phyloP scores from a whole-genome alignment of 2,329 filamentous ascomycete genomes.

The Stemphylium beticola region DNA sequence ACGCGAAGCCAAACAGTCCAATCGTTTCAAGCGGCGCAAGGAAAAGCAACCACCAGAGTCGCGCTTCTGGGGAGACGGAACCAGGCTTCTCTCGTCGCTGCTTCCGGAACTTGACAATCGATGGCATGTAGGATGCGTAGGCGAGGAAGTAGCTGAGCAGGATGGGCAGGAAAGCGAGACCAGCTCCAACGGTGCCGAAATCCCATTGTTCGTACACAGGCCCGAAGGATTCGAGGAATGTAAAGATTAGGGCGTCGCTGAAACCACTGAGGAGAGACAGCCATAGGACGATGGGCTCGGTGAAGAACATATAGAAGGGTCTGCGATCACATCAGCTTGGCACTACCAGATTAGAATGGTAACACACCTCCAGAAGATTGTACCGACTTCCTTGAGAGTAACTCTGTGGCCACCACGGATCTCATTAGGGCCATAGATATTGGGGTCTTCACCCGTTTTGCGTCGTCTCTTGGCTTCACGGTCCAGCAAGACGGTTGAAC shows the following conservation, averaged over 20 bases:
- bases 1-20: slow-evolving; percentile 73
- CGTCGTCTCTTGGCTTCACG: slow-evolving; percentile 75
- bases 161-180: slow-evolving; percentile 69
- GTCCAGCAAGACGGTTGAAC: slow-evolving; percentile 76
- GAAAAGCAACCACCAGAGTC: slow-evolving; percentile 70
- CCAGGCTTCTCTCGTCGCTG: slow-evolving; percentile 58
- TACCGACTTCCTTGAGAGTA: slow-evolving; percentile 51
- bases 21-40: slow-evolving; percentile 67
- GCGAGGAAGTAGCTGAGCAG: slow-evolving; percentile 69
- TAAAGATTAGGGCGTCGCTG: slow-evolving; percentile 77
- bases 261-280: slow-evolving; percentile 75
- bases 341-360: no score
- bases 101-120: slow-evolving; percentile 58
- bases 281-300: slow-evolving; percentile 74
- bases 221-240: slow-evolving; percentile 73
- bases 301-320: slow-evolving; percentile 75
- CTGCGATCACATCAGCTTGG: slow-evolving; percentile 47
- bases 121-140: slow-evolving; percentile 64
- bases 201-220: slow-evolving; percentile 72
- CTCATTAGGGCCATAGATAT: slow-evolving; percentile 77
- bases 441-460: slow-evolving; percentile 61
- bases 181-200: slow-evolving; percentile 63
- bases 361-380: slow-evolving; percentile 53
- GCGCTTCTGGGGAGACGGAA: slow-evolving; percentile 65
- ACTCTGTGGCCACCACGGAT: slow-evolving; percentile 47